These are phyloP conservation scores for Gynochthodes officinalis DNA, from an alignment of 257 asterid genomes.

Conservation along the genomic window DNA sequence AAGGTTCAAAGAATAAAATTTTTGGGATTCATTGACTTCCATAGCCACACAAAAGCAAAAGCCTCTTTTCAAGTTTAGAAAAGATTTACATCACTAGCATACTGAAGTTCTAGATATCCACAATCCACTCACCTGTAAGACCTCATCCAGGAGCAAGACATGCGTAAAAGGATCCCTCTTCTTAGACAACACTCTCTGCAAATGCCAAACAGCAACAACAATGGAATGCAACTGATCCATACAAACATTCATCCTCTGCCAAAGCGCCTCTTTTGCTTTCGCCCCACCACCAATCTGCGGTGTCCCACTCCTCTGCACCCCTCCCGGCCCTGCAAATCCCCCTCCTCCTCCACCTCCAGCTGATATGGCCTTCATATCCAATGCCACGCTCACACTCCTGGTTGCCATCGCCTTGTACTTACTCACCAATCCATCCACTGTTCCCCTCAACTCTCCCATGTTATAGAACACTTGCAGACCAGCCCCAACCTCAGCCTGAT, in stretches of 20 bases:
- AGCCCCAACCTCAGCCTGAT: slow-evolving; percentile 94
- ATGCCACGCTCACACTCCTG: slow-evolving; percentile 67
- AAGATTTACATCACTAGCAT: neutral
- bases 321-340: slow-evolving; percentile 86
- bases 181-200: slow-evolving; percentile 97
- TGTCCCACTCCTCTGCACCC: slow-evolving; percentile 86
- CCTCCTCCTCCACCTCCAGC: slow-evolving; percentile 47
- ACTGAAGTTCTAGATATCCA: neutral
- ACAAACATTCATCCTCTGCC: slow-evolving; percentile 90
- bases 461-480: slow-evolving; percentile 97
- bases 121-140: slow-evolving; percentile 57
- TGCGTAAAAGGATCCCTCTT: slow-evolving; percentile 96
- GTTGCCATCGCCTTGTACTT: slow-evolving; percentile 80
- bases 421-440: slow-evolving; percentile 86
- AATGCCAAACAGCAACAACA: slow-evolving; percentile 91
- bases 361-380: slow-evolving; percentile 93
- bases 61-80: neutral
- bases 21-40: neutral
- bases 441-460: slow-evolving; percentile 88
- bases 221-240: slow-evolving; percentile 85
- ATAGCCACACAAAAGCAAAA: neutral
- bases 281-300: slow-evolving; percentile 86
- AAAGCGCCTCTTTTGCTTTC: slow-evolving; percentile 89
- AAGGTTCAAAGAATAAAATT: neutral
- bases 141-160: slow-evolving; percentile 87